phyloP scores from a whole-genome alignment of 768 basidiomycete genomes.

The Lactarius trivialis region DNA sequence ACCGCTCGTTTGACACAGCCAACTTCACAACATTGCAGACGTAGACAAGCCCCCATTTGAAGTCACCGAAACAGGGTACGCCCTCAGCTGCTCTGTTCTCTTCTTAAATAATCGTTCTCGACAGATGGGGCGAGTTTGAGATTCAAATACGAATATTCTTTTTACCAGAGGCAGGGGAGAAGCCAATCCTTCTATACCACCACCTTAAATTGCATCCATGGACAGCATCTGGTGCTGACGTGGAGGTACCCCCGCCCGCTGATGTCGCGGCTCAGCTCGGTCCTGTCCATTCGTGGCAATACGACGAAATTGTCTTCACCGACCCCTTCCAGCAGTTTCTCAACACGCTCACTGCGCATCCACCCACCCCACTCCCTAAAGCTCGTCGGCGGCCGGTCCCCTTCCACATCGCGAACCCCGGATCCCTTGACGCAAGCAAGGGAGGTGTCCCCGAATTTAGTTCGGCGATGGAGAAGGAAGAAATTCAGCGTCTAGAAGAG shows the following conservation, averaged over 20 bases:
- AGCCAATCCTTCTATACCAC: conserved; percentile 81
- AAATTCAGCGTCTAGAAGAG: conserved; percentile 70
- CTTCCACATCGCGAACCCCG: conserved; percentile 52
- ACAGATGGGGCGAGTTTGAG: conserved; percentile 97
- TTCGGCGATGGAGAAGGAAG: conserved; percentile 78
- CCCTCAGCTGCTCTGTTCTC: background rate
- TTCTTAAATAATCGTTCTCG: background rate
- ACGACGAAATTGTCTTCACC: conserved; percentile 95
- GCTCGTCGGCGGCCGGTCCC: conserved; percentile 55
- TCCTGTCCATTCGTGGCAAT: conserved; percentile 96
- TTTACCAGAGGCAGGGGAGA: conserved; percentile 84
- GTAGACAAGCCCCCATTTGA: conserved; percentile 92
- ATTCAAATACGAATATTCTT: conserved; percentile 90
- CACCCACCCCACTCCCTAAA: conserved; percentile 77
- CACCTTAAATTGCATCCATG: conserved; percentile 95
- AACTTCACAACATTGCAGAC: conserved; percentile 39
- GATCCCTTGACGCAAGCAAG: conserved; percentile 58
- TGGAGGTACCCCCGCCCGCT: conserved; percentile 61
- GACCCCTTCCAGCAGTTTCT: conserved; percentile 89
- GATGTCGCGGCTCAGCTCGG: conserved; percentile 61
- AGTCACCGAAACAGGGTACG: conserved; percentile 89
- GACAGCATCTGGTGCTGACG: conserved; percentile 56
- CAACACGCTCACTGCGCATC: conserved; percentile 68
- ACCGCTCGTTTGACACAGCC: background rate
- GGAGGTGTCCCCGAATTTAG: conserved; percentile 78